A percentile compares a stretch with the other conserved stretches of the same genome.
Evolutionary conservation across 495 filamentous ascomycete species (phyloP).

Genomic region (Sphaerosporella brunnea): DNA sequence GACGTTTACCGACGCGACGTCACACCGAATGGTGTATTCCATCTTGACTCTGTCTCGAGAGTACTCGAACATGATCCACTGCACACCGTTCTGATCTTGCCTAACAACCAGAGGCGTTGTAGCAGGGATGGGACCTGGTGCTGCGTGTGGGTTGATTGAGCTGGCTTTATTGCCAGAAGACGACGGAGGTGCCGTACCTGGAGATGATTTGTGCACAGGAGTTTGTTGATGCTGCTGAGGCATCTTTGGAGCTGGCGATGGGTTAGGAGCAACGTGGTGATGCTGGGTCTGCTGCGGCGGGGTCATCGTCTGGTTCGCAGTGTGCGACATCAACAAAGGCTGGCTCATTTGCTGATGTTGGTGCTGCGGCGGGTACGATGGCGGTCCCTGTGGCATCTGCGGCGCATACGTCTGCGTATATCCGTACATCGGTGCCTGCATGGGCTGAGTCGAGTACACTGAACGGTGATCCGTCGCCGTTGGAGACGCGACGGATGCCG

Average conservation of each 20-base stretch:
- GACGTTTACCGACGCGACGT: constrained; percentile 89
- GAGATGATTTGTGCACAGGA: constrained; percentile 27
- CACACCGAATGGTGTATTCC: constrained; percentile 97
- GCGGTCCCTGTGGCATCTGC: constrained; percentile 40
- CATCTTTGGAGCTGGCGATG: constrained; percentile 37
- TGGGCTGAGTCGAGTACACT: constrained; percentile 64
- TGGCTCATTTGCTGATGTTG: constrained; percentile 48
- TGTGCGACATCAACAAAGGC: constrained; percentile 51
- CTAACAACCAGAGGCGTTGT: constrained; percentile 88
- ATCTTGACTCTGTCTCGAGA: constrained; percentile 96
- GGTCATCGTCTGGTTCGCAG: constrained; percentile 39
- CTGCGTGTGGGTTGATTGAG: constrained; percentile 68
- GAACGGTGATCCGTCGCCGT: constrained; percentile 72
- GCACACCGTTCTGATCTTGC: constrained; percentile 90
- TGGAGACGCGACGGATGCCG: constrained; percentile 83
- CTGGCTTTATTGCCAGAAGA: constrained; percentile 33
- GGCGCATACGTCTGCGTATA: constrained; percentile 59
- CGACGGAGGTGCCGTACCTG: constrained; percentile 26
- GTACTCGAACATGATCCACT: constrained; percentile 99
- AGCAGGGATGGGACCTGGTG: constrained; percentile 95
- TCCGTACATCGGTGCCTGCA: constrained; percentile 58
- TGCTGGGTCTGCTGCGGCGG: constrained; percentile 38
- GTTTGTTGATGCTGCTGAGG: constrained; percentile 40
- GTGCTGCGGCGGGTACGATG: constrained; percentile 62
- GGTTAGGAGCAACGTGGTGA: constrained; percentile 38